Conservation (phyloP, 106 monocot species). For the Phalaenopsis equestris region DNA sequence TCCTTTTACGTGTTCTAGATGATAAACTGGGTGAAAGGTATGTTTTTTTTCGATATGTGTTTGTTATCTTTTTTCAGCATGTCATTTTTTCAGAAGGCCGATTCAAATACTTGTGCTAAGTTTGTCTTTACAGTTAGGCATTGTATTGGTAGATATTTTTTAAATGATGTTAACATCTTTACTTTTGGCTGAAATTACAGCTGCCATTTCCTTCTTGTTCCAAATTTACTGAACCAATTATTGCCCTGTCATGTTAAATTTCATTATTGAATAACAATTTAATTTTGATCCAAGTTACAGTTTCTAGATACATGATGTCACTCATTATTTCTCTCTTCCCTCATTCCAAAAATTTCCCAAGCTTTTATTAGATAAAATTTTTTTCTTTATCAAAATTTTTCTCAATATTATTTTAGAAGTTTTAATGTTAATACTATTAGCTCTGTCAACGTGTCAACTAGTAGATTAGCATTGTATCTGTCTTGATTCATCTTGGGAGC, state of each 20-base stretch:
- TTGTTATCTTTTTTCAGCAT: neutral
- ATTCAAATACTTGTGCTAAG: neutral
- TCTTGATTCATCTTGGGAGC: too few species aligned
- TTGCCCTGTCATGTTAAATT: neutral
- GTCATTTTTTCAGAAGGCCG: neutral
- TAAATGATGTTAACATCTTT: neutral
- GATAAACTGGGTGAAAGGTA: slow-evolving; percentile 31
- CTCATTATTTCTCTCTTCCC: neutral
- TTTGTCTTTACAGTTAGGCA: neutral
- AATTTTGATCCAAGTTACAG: neutral
- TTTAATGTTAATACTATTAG: neutral
- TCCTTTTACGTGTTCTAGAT: slow-evolving; percentile 43
- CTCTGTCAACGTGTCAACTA: neutral
- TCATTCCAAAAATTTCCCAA: neutral
- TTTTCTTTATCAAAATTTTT: neutral
- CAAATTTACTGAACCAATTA: neutral
- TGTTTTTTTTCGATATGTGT: neutral
- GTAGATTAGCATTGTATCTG: neutral
- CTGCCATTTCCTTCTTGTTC: neutral
- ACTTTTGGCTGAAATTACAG: neutral
- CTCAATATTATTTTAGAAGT: neutral
- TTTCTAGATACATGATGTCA: neutral
- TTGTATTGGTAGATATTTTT: neutral
- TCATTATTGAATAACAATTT: neutral
- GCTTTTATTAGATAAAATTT: neutral